These are phyloP conservation scores for Cutaneotrichosporon curvatum DNA, from an alignment of 1,284 basidiomycete genomes.

Conservation along the genomic window DNA sequence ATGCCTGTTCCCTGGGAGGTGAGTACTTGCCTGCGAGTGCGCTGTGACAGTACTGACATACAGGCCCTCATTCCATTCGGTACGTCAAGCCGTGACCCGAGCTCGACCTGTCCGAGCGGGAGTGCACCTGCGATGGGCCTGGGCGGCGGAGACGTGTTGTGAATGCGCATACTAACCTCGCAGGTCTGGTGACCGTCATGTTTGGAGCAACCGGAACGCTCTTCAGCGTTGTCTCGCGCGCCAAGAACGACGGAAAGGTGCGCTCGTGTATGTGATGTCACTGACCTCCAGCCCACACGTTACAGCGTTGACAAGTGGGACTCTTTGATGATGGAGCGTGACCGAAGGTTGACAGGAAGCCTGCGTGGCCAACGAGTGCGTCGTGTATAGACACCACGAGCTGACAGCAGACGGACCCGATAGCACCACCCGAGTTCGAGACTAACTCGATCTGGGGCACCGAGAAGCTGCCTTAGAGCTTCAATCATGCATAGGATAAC, in stretches of 20 bases:
- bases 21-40: conserved; percentile 8
- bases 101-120: neutral
- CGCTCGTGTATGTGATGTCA: conserved; percentile 19
- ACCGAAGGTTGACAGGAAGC: conserved; percentile 80
- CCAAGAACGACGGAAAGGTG: conserved; percentile 86
- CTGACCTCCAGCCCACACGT: conserved; percentile 59
- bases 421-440: conserved; percentile 65
- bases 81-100: conserved; percentile 38
- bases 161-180: neutral
- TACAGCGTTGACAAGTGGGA: conserved; percentile 84
- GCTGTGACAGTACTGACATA: neutral
- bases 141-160: no score
- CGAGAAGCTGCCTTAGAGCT: conserved; percentile 42
- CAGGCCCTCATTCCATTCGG: conserved; percentile 84
- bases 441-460: conserved; percentile 74
- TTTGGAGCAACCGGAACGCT: conserved; percentile 83
- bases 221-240: conserved; percentile 64
- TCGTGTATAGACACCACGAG: neutral
- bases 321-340: conserved; percentile 88
- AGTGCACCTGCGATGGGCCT: no score
- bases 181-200: conserved; percentile 78
- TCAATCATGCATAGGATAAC: conserved; percentile 16
- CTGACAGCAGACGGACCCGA: conserved; percentile 57
- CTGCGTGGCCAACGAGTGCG: conserved; percentile 70
- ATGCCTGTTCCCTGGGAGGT: conserved; percentile 90